Evolutionary conservation across 148 eudicot species (phyloP).

Genomic region (Amaranthus palmeri): DNA sequence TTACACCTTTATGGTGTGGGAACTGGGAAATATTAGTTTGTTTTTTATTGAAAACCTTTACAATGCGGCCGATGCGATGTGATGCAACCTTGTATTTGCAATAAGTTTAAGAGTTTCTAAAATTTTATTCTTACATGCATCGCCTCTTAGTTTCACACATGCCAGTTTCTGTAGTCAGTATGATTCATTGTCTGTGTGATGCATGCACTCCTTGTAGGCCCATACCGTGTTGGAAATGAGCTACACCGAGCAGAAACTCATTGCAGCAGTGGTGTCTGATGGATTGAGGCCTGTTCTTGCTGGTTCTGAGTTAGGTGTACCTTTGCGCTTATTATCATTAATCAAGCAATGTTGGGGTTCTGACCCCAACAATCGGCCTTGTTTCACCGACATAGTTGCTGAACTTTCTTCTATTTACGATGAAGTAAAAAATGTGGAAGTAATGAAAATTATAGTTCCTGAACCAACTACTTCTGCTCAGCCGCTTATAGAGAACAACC

Average conservation of each 20-base stretch:
- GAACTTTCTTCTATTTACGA: slow-evolving; percentile 49
- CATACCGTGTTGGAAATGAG: slow-evolving; percentile 99
- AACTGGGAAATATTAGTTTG: too few species aligned
- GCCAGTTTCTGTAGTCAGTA: not conserved
- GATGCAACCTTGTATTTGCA: too few species aligned
- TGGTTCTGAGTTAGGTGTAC: slow-evolving; percentile 41
- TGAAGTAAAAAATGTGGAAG: slow-evolving; percentile 24
- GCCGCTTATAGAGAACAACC: slow-evolving; percentile 21
- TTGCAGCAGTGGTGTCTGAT: slow-evolving; percentile 87
- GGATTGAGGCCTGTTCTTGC: slow-evolving; percentile 77
- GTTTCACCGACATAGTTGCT: slow-evolving; percentile 62
- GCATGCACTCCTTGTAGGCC: too few species aligned
- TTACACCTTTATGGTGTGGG: too few species aligned
- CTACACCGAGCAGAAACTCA: slow-evolving; percentile 92
- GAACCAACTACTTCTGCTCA: slow-evolving; percentile 25
- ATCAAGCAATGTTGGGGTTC: slow-evolving; percentile 81
- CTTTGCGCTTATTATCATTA: slow-evolving; percentile 47
- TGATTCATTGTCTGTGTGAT: slow-evolving; percentile 4
- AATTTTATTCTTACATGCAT: not conserved
- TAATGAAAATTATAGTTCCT: slow-evolving; percentile 11
- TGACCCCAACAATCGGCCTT: slow-evolving; percentile 61
- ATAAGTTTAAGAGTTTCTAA: not conserved
- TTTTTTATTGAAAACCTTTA: too few species aligned
- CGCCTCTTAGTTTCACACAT: not conserved
- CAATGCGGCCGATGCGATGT: too few species aligned